These are phyloP conservation scores for Hortaea sp. DNA, from an alignment of 2,329 filamentous ascomycete genomes.

Conservation along the genomic window DNA sequence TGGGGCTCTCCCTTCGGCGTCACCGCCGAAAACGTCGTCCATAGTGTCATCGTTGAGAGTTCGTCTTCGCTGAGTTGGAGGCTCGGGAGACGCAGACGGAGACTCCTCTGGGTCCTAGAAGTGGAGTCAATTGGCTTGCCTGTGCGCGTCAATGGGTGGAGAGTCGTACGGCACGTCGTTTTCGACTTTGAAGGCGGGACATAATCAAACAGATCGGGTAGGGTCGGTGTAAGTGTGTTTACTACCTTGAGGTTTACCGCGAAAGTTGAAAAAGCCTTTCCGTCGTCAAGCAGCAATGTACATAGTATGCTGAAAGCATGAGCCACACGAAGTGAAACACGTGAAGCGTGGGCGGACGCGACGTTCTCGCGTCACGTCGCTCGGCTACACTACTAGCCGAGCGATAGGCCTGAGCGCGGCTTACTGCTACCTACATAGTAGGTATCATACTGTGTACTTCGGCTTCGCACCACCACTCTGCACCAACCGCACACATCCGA, in stretches of 20 bases:
- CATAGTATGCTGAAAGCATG: background rate
- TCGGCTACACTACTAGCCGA: too few species aligned
- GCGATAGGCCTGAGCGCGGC: too few species aligned
- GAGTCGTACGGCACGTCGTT: constrained; percentile 19
- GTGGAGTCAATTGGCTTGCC: background rate
- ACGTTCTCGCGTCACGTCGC: background rate
- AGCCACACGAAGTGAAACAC: background rate
- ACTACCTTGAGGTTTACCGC: background rate
- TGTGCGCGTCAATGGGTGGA: background rate
- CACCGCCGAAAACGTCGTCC: constrained; percentile 10
- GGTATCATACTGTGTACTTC: too few species aligned
- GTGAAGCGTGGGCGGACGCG: background rate
- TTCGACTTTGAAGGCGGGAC: constrained; percentile 6
- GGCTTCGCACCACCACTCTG: too few species aligned
- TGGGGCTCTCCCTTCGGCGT: constrained; percentile 12
- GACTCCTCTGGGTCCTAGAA: background rate
- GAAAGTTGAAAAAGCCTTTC: background rate
- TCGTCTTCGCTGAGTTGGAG: constrained; percentile 22
- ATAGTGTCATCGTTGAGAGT: constrained; percentile 5
- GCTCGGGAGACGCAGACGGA: constrained; percentile 12
- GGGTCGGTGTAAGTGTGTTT: background rate
- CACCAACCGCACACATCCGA: too few species aligned
- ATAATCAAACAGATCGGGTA: background rate
- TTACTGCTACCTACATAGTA: too few species aligned
- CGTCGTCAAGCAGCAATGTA: background rate